These are phyloP conservation scores for Phaeosphaeriaceae sp. DNA, from an alignment of 2,329 filamentous ascomycete species.

Conservation along the genomic window DNA sequence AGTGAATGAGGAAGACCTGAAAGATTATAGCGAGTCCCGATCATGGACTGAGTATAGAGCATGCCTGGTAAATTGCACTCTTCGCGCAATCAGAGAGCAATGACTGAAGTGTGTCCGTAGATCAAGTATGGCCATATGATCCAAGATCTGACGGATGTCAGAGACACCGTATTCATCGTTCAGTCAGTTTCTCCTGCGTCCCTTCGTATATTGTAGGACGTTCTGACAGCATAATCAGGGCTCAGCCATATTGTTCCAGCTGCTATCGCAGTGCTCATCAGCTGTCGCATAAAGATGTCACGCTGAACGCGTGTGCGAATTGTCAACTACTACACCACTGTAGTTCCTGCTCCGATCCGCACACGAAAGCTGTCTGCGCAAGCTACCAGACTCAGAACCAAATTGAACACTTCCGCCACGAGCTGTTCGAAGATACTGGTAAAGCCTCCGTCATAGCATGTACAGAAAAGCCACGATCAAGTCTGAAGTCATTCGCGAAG, in stretches of 20 bases:
- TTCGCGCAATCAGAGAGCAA: neutral
- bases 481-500: constrained; percentile 10
- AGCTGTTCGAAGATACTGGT: constrained; percentile 26
- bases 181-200: constrained; percentile 16
- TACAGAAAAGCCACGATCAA: constrained; percentile 17
- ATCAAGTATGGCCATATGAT: constrained; percentile 16
- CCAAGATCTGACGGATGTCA: constrained; percentile 6
- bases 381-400: constrained; percentile 13
- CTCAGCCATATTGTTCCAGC: constrained; percentile 22
- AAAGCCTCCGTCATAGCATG: constrained; percentile 21
- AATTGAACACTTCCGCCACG: constrained; percentile 24
- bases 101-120: constrained; percentile 7
- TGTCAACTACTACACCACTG: constrained; percentile 24
- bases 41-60: constrained; percentile 21
- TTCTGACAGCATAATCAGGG: constrained; percentile 8
- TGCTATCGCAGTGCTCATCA: constrained; percentile 24
- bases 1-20: constrained; percentile 20
- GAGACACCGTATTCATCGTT: constrained; percentile 16
- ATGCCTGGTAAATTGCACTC: constrained; percentile 8
- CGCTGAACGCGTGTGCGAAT: constrained; percentile 15
- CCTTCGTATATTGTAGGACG: neutral
- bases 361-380: constrained; percentile 16
- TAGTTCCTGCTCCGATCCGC: constrained; percentile 12
- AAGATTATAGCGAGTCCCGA: constrained; percentile 19
- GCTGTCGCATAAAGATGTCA: constrained; percentile 14